Conservation (phyloP, 2,329 filamentous ascomycete species). For the Thelonectria olida region DNA sequence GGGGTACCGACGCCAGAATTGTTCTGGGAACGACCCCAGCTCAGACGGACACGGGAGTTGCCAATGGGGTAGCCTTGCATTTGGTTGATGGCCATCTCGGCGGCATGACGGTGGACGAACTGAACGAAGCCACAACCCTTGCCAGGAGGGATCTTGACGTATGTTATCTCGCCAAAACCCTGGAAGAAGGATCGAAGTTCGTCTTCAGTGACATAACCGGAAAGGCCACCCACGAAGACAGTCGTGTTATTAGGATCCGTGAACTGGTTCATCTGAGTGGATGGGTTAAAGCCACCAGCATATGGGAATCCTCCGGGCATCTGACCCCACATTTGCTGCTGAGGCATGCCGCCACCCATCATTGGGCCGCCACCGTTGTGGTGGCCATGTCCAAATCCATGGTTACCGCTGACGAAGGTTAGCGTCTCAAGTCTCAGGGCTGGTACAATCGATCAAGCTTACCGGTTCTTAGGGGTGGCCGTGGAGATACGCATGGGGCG, state of each 20-base stretch:
- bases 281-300: constrained; percentile 58
- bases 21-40: constrained; percentile 98
- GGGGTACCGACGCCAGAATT: constrained; percentile 98
- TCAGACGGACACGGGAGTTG: constrained; percentile 96
- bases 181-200: constrained; percentile 99
- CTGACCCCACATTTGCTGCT: constrained; percentile 54
- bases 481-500: constrained; percentile 98
- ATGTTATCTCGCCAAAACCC: constrained; percentile 98
- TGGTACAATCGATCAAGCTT: constrained; percentile 29
- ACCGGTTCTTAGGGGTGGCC: constrained; percentile 93
- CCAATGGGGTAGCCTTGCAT: constrained; percentile 99
- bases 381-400: constrained; percentile 53
- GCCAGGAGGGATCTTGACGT: constrained; percentile 99
- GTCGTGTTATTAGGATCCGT: constrained; percentile 99
- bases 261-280: constrained; percentile 92
- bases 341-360: constrained; percentile 56
- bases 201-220: constrained; percentile 98
- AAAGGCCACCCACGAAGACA: constrained; percentile 96
- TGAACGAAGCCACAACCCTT: constrained; percentile 99
- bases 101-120: constrained; percentile 97
- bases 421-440: constrained; percentile 5
- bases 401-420: constrained; percentile 44
- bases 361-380: constrained; percentile 55
- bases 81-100: constrained; percentile 99
- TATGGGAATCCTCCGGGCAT: constrained; percentile 50